Percentiles rank a stretch among this genome's conserved stretches.
These are phyloP conservation scores for Umbelopsis sp. DNA, from an alignment of 192 early-diverging fungal species.

Conservation along the genomic window DNA sequence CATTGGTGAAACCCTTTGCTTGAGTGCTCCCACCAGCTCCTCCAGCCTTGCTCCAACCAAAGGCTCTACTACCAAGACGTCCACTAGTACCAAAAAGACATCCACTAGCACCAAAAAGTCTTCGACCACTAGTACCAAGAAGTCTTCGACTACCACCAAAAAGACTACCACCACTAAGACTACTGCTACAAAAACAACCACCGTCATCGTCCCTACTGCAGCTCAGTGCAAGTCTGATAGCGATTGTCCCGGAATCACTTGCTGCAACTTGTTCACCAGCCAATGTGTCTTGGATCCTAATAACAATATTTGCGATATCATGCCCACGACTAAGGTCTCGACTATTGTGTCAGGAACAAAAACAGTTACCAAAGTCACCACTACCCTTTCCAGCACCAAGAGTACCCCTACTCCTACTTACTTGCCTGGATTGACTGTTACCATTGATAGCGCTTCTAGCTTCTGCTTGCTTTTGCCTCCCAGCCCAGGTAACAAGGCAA, in stretches of 20 bases:
- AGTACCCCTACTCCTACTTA: conserved; percentile 19
- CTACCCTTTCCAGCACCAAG: conserved; percentile 5
- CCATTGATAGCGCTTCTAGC: conserved; percentile 8
- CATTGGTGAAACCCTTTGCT: conserved; percentile 31
- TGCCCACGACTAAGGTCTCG: conserved; percentile 21
- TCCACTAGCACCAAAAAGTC: not conserved
- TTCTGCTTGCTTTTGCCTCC: conserved; percentile 47
- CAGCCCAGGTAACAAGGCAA: conserved; percentile 35
- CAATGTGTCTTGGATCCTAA: conserved; percentile 31
- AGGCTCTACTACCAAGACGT: conserved; percentile 7
- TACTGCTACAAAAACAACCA: not conserved
- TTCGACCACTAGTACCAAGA: not conserved
- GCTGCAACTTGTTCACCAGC: conserved; percentile 30
- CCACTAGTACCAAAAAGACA: conserved; percentile 16
- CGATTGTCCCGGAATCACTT: conserved; percentile 28
- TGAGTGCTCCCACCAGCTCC: conserved; percentile 19
- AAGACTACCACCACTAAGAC: conserved; percentile 21
- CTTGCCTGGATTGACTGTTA: conserved; percentile 27
- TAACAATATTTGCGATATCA: conserved; percentile 29
- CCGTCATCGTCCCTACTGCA: conserved; percentile 15
- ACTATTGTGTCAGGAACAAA: conserved; percentile 1
- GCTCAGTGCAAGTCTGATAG: conserved; percentile 21
- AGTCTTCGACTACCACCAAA: not conserved
- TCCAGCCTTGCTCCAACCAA: conserved; percentile 12
- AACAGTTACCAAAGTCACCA: conserved; percentile 5